Evolutionary conservation across 78 protist species (phyloP), one percentile per base, ranked within the genome.

Genomic region (Dictyostelium firmibasis): DNA sequence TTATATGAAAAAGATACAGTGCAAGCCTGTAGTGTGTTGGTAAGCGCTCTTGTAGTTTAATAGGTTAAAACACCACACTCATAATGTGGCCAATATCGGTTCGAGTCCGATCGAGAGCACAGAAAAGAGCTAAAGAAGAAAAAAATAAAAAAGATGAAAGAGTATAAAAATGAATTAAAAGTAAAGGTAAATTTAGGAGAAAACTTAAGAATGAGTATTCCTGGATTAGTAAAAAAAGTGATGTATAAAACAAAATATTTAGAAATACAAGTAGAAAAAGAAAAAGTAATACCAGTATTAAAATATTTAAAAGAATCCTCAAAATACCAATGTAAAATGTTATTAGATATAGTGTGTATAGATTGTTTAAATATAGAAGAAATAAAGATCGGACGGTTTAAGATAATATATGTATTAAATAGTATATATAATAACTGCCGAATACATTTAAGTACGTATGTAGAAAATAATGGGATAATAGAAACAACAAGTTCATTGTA

Each of bases 331-430:
- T n/a, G 47, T 29, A 76, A 31, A 76, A 76, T 76, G 82, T 36
- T 76, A 36, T 41, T 76, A 76, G 82, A 76, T 76, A 76, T 76
- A 13, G 50, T 76, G 14, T 76, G 82, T 76, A 33, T 76, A 20
- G 82, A 76, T 76, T 76, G 82, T 76, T 76, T 76, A 76, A 76
- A 76, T 76, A 76, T 76, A 76, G 82, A 76, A 41, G 82, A 76
- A 41, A 20, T 38, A 20, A 76, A 76, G 11, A 4, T 76, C 16
- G 82, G 82, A 36, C 36, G 82, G 41, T 76, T 38, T 76, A 76
- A 76, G 41, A 20, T 76, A 18, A 76, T 76, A 76, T 76, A 76
- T 76, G 38, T 76, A 76, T 76, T 76, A 76, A 76, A 76, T 76
- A 76, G 82, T 76, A 76, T 76, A 38, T 76, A 31, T 38, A 76